Percentiles rank a stretch among this genome's conserved stretches.
These are phyloP conservation scores for Fusarium sacchari DNA, from an alignment of 2,329 filamentous ascomycete genomes.

Conservation along the genomic window DNA sequence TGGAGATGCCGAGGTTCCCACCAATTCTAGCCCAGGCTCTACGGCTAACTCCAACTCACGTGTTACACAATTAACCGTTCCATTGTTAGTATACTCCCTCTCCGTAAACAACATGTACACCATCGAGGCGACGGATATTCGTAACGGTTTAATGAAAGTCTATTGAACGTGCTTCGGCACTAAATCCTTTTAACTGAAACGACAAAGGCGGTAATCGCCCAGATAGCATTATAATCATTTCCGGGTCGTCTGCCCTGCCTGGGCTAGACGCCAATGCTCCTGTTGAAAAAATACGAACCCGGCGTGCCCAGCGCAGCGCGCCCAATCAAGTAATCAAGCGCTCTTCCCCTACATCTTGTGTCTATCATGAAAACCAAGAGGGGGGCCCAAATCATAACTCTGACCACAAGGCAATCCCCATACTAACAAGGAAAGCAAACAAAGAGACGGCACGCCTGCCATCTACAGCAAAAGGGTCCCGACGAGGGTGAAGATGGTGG, in stretches of 20 bases:
- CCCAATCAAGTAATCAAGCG: conserved; percentile 32
- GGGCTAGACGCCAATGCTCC: conserved; percentile 43
- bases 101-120: not conserved
- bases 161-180: conserved; percentile 35
- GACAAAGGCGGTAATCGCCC: conserved; percentile 40
- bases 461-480: conserved; percentile 54
- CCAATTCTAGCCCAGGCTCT: conserved; percentile 16
- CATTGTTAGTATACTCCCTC: not conserved
- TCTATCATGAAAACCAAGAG: conserved; percentile 36
- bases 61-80: conserved; percentile 2
- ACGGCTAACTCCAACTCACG: conserved; percentile 10
- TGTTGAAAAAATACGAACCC: conserved; percentile 40
- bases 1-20: conserved; percentile 42
- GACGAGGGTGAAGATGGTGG: conserved; percentile 51
- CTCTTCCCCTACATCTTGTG: conserved; percentile 26
- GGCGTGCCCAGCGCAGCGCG: conserved; percentile 39
- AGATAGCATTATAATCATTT: conserved; percentile 46
- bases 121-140: not conserved
- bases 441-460: conserved; percentile 1
- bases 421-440: conserved; percentile 22
- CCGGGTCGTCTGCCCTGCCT: conserved; percentile 38
- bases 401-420: conserved; percentile 10
- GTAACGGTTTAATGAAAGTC: conserved; percentile 33
- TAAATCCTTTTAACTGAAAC: conserved; percentile 34
- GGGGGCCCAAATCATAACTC: conserved; percentile 6